Base-by-base conservation (phyloP, 495 filamentous ascomycete genomes). In the Viridothelium virens region DNA sequence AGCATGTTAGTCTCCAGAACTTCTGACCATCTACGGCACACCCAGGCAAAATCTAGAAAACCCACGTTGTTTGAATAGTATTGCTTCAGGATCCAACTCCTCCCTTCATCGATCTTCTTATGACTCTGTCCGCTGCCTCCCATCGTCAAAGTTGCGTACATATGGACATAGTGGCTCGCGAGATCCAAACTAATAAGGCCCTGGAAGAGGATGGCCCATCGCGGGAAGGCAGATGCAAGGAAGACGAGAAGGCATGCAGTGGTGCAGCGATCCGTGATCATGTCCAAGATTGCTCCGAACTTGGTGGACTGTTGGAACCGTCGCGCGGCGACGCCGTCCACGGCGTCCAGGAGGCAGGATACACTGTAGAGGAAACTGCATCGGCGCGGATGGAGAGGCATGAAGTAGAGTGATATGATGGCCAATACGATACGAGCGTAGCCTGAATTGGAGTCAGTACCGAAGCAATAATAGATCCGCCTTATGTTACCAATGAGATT, bases 131-230 rank as follows among this genome's bases (percentile, higher is more conserved):
- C 84, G 64, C 80, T 77, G 25, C 89, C 91, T 41, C 87, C 91
- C 89, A 95, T 91, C 70, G 84, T 84, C 65, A 91, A 75, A 16
- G 91, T 96, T 11, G 91, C 92, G 75, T 91, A 97, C 91, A 98
- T 97, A 79, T 98, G 95, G 81, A 97, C 90, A 77, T 97, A 98
- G 76, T 98, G 94, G 77, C 90, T 94, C 41, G 95, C 91, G 70
- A 98, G 78, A 76, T 98, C 94, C 73, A 97, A 75, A 63, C 86
- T 86, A 72, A 97, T 98, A 72, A 98, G 80, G 38, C 87, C 83
- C 79, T 97, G 95, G 84, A 97, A 97, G 62, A 97, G 65, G 68
- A 97, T 87, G 59, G 89, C 84, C 90, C 91, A 98, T 38, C 91
- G 83, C 7, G 94, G 93, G 79, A 91, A 97, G 46, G 93, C 93